A percentile compares a stretch with the other conserved stretches of the same genome.
Evolutionary conservation across 202 grass and related monocot species (phyloP).

Genomic region (Saccharum hybrid): DNA sequence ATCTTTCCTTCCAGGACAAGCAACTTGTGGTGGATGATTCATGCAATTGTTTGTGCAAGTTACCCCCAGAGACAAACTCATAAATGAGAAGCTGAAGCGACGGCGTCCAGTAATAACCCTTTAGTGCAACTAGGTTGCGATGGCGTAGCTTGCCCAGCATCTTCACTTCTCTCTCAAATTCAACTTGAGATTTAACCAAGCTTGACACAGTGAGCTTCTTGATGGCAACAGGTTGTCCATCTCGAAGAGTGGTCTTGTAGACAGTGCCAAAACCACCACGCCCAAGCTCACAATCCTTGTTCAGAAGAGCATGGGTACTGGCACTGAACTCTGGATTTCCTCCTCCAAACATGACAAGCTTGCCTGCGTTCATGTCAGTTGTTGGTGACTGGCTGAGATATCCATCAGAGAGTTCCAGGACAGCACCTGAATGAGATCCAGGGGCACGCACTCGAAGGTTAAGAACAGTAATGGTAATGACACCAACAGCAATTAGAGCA

Average conservation of each 20-base stretch:
- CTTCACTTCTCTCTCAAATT: constrained; percentile 97
- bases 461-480: constrained; percentile 85
- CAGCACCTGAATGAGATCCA: constrained; percentile 57
- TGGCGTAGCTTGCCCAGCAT: constrained; percentile 85
- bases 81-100: constrained; percentile 97
- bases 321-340: constrained; percentile 94
- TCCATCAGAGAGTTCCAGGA: constrained; percentile 74
- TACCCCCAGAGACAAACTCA: constrained; percentile 85
- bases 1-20: constrained; percentile 92
- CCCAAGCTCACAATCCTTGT: constrained; percentile 97
- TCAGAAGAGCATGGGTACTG: constrained; percentile 82
- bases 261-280: constrained; percentile 97
- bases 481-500: constrained; percentile 82
- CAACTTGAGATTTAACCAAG: constrained; percentile 96
- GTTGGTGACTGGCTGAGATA: constrained; percentile 89
- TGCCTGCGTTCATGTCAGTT: constrained; percentile 82
- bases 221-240: constrained; percentile 90
- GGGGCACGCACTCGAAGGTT: constrained; percentile 70
- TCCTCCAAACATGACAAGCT: constrained; percentile 94
- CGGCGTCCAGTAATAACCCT: constrained; percentile 96
- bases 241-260: constrained; percentile 78
- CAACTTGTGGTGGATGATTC: constrained; percentile 70
- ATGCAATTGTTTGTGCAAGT: constrained; percentile 82
- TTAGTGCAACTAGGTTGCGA: constrained; percentile 76
- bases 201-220: constrained; percentile 99